phyloP scores from a whole-genome alignment of 2,329 filamentous ascomycete genomes.

The Aspergillus nomiae region DNA sequence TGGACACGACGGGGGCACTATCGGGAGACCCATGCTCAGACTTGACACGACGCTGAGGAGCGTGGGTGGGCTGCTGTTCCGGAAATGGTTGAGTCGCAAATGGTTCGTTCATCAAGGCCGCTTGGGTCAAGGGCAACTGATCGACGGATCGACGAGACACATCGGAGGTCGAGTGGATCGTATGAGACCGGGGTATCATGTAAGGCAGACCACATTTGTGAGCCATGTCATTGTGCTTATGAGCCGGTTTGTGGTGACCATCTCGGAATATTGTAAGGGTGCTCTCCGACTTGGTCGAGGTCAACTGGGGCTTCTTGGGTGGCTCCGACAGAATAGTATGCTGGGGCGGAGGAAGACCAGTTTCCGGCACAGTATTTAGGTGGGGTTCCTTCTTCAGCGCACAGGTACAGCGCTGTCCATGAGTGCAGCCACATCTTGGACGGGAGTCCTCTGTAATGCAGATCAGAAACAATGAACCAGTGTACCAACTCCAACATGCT shows the following conservation, averaged over 20 bases:
- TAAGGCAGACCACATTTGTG: conserved; percentile 66
- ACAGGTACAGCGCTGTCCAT: conserved; percentile 63
- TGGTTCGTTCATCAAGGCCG: conserved; percentile 33
- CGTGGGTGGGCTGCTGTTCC: conserved; percentile 32
- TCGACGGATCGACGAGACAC: conserved; percentile 55
- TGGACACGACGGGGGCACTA: conserved; percentile 31
- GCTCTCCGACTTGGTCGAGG: conserved; percentile 60
- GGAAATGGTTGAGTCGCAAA: conserved; percentile 27
- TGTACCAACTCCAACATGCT: conserved; percentile 34
- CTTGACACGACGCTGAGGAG: conserved; percentile 40
- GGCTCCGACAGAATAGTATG: conserved; percentile 47
- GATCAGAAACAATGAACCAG: conserved; percentile 35
- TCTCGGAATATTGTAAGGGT: conserved; percentile 64
- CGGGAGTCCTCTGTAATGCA: conserved; percentile 37
- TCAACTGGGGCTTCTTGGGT: conserved; percentile 57
- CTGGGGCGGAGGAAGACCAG: conserved; percentile 44
- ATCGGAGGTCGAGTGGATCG: conserved; percentile 49
- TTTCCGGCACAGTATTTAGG: conserved; percentile 53
- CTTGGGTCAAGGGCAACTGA: conserved; percentile 48
- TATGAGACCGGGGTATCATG: conserved; percentile 59
- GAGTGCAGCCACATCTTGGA: conserved; percentile 53
- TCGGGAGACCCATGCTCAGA: conserved; percentile 52
- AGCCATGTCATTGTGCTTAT: conserved; percentile 65
- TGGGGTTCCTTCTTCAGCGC: conserved; percentile 61
- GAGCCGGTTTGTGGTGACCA: conserved; percentile 65